A percentile compares a stretch with the other conserved stretches of the same genome.
These are phyloP conservation scores for Puya raimondii DNA, from an alignment of 176 grass and related monocot genomes.

Conservation along the genomic window DNA sequence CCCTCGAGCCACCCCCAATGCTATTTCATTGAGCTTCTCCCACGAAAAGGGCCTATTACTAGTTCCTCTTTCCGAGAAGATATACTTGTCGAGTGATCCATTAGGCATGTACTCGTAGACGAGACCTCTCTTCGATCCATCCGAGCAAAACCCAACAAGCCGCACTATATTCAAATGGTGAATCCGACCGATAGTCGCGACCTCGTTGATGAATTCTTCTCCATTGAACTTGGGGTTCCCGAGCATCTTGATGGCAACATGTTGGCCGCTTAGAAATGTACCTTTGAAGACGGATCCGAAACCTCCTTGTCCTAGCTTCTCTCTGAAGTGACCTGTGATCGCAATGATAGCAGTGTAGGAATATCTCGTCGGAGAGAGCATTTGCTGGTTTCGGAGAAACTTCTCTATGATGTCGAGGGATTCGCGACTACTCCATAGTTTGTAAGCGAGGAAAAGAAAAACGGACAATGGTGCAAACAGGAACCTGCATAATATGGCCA, in stretches of 20 bases:
- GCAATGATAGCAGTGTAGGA: slow-evolving; percentile 31
- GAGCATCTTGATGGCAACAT: slow-evolving; percentile 20
- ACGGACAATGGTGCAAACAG: not conserved
- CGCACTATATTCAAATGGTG: slow-evolving; percentile 22
- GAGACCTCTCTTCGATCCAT: slow-evolving; percentile 16
- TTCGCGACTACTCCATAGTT: slow-evolving; percentile 1
- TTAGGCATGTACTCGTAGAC: no score
- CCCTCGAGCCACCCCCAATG: no score
- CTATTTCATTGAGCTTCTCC: no score
- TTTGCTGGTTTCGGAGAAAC: slow-evolving; percentile 30
- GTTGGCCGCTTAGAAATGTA: not conserved
- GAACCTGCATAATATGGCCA: not conserved
- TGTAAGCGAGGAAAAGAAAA: slow-evolving; percentile 13
- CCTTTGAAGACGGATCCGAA: slow-evolving; percentile 43
- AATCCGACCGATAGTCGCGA: slow-evolving; percentile 11
- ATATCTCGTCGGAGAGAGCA: slow-evolving; percentile 22
- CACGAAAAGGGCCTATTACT: no score
- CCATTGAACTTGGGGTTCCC: slow-evolving; percentile 17
- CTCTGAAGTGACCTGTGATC: slow-evolving; percentile 34
- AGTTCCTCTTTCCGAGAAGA: no score
- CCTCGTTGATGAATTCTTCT: slow-evolving; percentile 27
- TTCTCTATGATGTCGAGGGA: slow-evolving; percentile 19
- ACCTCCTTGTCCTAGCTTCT: slow-evolving; percentile 48
- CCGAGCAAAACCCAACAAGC: slow-evolving; percentile 23
- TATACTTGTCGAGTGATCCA: no score